A percentile compares a stretch with the other conserved stretches of the same genome.
Conservation (phyloP, 352 stramenopile species). For the Globisporangium irregulare region DNA sequence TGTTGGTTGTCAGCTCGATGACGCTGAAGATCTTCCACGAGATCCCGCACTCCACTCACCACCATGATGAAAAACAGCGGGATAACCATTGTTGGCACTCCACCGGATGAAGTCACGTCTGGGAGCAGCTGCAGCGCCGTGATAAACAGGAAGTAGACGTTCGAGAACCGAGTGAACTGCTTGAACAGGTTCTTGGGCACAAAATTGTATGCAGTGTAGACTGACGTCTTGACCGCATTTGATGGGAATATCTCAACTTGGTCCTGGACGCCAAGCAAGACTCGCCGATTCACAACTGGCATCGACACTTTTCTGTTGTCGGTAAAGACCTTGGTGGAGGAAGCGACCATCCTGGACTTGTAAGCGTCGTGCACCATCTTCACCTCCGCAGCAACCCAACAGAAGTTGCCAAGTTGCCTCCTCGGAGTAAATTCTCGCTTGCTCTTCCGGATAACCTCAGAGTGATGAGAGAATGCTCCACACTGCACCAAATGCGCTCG, state of each 20-base stretch:
- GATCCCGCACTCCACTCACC: constrained; percentile 74
- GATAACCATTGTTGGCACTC: constrained; percentile 79
- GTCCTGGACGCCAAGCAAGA: constrained; percentile 25
- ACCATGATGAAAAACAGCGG: constrained; percentile 85
- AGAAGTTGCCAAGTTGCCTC: no score
- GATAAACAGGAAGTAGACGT: constrained; percentile 91
- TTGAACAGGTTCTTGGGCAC: constrained; percentile 74
- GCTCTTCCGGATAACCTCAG: neutral
- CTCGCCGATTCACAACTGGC: constrained; percentile 17
- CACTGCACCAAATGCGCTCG: neutral
- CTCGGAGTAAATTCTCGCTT: neutral
- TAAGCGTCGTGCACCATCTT: constrained; percentile 14
- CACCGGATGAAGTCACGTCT: constrained; percentile 78
- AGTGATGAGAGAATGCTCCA: neutral
- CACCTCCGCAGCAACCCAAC: neutral
- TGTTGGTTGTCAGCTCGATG: constrained; percentile 67
- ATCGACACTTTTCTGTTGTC: constrained; percentile 19
- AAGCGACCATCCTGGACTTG: constrained; percentile 15
- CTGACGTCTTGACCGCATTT: constrained; percentile 55
- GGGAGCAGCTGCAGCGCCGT: constrained; percentile 80
- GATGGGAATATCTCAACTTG: constrained; percentile 28
- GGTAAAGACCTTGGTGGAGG: neutral
- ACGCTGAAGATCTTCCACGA: constrained; percentile 79
- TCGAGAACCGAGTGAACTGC: constrained; percentile 83
- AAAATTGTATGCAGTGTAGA: constrained; percentile 66